These are phyloP conservation scores for Rhodofomes roseus DNA, from an alignment of 1,284 basidiomycete species.

Conservation along the genomic window DNA sequence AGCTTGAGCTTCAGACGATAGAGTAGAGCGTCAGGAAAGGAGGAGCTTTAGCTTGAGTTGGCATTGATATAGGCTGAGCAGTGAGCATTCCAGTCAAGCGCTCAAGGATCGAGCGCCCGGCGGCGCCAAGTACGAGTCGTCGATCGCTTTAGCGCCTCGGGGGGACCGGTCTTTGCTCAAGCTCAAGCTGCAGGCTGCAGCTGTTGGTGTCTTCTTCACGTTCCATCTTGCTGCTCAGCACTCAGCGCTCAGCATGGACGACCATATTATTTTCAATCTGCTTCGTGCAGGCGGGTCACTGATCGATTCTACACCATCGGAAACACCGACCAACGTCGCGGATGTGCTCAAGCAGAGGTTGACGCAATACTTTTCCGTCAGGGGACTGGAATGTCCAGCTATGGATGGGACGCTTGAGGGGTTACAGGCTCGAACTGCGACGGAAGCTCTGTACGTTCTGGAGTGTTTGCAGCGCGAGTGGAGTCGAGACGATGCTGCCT, in stretches of 20 bases:
- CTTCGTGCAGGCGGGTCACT: conserved; percentile 15
- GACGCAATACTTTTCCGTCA: conserved; percentile 34
- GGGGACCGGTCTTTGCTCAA: too few relatives aligned
- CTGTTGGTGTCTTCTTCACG: background rate
- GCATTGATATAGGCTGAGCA: too few relatives aligned
- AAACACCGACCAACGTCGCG: conserved; percentile 30
- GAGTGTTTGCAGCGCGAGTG: conserved; percentile 47
- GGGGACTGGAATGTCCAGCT: conserved; percentile 18
- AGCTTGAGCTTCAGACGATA: too few relatives aligned
- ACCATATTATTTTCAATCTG: background rate
- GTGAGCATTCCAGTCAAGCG: too few relatives aligned
- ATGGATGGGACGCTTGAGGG: conserved; percentile 33
- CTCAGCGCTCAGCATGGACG: background rate
- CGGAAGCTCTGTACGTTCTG: conserved; percentile 50
- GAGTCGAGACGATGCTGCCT: conserved; percentile 15
- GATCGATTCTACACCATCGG: conserved; percentile 11
- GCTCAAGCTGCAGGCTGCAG: too few relatives aligned
- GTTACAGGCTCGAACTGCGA: conserved; percentile 51
- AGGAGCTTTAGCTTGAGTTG: too few relatives aligned
- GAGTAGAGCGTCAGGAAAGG: too few relatives aligned
- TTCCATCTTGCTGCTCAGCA: background rate
- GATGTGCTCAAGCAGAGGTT: conserved; percentile 38
- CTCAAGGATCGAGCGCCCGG: background rate
- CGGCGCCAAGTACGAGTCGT: background rate
- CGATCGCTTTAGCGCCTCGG: too few relatives aligned